A percentile compares a stretch with the other conserved stretches of the same genome.
These are phyloP conservation scores for Davidsoniella virescens DNA, from an alignment of 2,329 filamentous ascomycete genomes.

Conservation along the genomic window DNA sequence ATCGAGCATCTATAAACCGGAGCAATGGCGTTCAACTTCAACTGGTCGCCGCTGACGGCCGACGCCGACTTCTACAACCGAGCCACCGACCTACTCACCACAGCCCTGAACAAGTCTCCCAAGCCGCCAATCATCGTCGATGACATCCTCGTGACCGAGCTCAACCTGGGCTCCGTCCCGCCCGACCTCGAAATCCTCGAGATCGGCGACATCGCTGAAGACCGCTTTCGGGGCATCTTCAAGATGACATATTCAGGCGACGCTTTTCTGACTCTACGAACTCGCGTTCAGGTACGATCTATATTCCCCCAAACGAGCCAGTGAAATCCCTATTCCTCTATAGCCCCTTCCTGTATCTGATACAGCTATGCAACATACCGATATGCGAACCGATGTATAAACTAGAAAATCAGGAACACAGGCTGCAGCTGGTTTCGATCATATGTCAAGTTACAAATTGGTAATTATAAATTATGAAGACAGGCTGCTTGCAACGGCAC, in stretches of 20 bases:
- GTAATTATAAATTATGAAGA: too few species aligned
- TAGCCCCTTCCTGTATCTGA: background rate
- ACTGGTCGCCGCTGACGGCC: conserved; percentile 97
- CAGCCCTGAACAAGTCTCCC: conserved; percentile 90
- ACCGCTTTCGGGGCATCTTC: conserved; percentile 94
- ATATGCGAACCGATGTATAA: background rate
- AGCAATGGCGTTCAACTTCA: conserved; percentile 99
- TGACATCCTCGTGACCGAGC: conserved; percentile 94
- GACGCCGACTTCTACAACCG: conserved; percentile 82
- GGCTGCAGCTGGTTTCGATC: background rate
- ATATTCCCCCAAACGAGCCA: background rate
- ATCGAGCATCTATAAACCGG: background rate
- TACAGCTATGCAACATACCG: background rate
- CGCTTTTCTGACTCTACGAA: conserved; percentile 87
- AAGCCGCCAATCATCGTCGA: conserved; percentile 98
- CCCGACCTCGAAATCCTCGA: conserved; percentile 94
- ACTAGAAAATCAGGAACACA: background rate
- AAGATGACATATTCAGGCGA: conserved; percentile 98
- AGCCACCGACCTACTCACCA: conserved; percentile 84
- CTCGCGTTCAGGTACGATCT: conserved; percentile 64
- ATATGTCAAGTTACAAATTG: too few species aligned
- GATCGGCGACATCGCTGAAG: conserved; percentile 92
- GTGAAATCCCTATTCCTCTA: background rate
- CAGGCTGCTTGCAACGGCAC: too few species aligned
- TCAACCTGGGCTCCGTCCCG: conserved; percentile 88